Conservation (phyloP, 805 yeast genomes). For the Grigorovia transvaalensis region DNA sequence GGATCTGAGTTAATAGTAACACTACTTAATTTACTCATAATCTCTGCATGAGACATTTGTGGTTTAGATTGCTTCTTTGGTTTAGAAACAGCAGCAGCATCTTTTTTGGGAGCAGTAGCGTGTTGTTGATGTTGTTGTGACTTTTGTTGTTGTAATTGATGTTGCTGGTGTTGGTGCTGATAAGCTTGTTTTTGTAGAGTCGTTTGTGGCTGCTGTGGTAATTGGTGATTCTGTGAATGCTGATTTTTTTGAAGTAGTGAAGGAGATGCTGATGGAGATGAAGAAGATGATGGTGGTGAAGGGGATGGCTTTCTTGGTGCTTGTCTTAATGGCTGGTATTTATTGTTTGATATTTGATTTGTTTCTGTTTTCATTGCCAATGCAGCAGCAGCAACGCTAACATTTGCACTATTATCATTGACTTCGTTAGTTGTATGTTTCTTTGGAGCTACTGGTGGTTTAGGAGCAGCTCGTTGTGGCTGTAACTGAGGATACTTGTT, state of each 20-base stretch:
- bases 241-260: neutral
- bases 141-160: neutral
- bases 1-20: constrained; percentile 85
- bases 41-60: constrained; percentile 78
- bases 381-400: constrained; percentile 31
- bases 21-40: constrained; percentile 66
- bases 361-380: constrained; percentile 20
- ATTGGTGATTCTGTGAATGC: neutral
- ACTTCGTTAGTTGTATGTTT: neutral
- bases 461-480: constrained; percentile 20
- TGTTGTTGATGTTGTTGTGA: constrained; percentile 2
- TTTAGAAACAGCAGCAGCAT: constrained; percentile 28
- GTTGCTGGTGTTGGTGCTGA: constrained; percentile 1
- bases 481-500: constrained; percentile 8
- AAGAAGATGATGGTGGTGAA: neutral
- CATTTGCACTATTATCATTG: constrained; percentile 7
- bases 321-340: constrained; percentile 15
- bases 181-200: neutral
- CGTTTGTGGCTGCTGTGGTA: too few relatives aligned
- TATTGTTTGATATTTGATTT: constrained; percentile 12
- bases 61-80: constrained; percentile 41
- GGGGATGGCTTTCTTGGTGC: constrained; percentile 25
- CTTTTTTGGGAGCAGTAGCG: constrained; percentile 13
- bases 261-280: neutral
- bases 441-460: constrained; percentile 9